These are phyloP conservation scores for Boletales sp. DNA, from an alignment of 768 basidiomycete genomes.

Conservation along the genomic window DNA sequence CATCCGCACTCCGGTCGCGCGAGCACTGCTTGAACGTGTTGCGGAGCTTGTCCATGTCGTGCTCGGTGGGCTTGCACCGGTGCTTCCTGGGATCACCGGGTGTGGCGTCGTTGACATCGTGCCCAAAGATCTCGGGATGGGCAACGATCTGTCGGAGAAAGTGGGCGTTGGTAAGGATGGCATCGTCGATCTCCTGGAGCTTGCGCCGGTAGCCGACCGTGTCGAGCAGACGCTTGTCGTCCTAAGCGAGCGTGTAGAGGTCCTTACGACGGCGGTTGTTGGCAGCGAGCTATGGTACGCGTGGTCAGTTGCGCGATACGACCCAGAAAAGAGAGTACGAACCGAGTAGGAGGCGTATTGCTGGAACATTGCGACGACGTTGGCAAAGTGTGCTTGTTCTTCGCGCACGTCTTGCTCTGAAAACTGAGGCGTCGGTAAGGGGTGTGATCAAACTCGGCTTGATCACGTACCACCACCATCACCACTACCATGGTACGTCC, in stretches of 20 bases:
- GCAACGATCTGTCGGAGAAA: constrained; percentile 74
- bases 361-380: constrained; percentile 71
- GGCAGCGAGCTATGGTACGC: constrained; percentile 49
- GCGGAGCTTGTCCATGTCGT: constrained; percentile 86
- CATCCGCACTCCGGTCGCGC: constrained; percentile 88
- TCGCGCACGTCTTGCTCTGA: constrained; percentile 38
- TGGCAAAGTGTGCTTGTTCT: constrained; percentile 70
- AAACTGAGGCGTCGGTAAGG: constrained; percentile 18
- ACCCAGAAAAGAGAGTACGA: background rate
- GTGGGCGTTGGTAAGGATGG: constrained; percentile 75
- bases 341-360: constrained; percentile 72
- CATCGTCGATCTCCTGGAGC: constrained; percentile 73
- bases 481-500: constrained; percentile 18
- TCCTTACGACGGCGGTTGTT: constrained; percentile 76
- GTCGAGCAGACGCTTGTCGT: constrained; percentile 68
- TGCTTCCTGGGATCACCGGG: too few relatives aligned
- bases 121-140: constrained; percentile 79
- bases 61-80: constrained; percentile 53
- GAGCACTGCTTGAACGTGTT: constrained; percentile 93
- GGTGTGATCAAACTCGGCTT: constrained; percentile 21
- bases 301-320: too few relatives aligned
- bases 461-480: background rate
- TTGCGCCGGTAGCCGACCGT: constrained; percentile 74
- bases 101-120: constrained; percentile 28
- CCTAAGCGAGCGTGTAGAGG: constrained; percentile 61